These are phyloP conservation scores for Castanea mollissima DNA, from an alignment of 306 rosid species.

Conservation along the genomic window DNA sequence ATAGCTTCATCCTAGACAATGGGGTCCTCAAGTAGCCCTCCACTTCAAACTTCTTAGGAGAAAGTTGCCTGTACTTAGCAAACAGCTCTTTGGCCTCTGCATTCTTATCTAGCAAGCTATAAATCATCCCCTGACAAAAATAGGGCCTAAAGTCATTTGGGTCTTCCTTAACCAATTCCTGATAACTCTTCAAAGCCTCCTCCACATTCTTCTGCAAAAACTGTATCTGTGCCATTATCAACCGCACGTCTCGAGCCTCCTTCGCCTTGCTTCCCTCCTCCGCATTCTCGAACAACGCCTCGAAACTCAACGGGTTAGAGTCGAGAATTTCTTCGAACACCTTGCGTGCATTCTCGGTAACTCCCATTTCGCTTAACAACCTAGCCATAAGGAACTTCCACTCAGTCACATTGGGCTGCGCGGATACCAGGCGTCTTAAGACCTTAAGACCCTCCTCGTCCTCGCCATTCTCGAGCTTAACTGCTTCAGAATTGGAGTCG, in stretches of 20 bases:
- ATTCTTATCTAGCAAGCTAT: conserved; percentile 80
- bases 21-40: conserved; percentile 80
- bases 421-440: conserved; percentile 44
- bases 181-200: conserved; percentile 58
- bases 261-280: conserved; percentile 55
- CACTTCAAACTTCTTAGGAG: conserved; percentile 85
- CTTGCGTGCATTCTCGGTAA: conserved; percentile 40
- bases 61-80: conserved; percentile 63
- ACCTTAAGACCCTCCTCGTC: conserved; percentile 67
- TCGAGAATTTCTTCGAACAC: conserved; percentile 65
- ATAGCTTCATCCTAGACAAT: conserved; percentile 75
- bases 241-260: conserved; percentile 72
- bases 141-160: conserved; percentile 80
- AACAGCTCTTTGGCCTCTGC: conserved; percentile 78
- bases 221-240: conserved; percentile 82
- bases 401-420: conserved; percentile 61
- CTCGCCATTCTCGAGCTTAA: conserved; percentile 74
- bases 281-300: conserved; percentile 82
- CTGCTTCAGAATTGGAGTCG: conserved; percentile 55
- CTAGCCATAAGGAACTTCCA: conserved; percentile 84
- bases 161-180: conserved; percentile 61
- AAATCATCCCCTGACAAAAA: conserved; percentile 83
- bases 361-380: conserved; percentile 50
- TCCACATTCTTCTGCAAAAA: conserved; percentile 88
- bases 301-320: conserved; percentile 58